Evolutionary conservation across 805 yeast genomes (phyloP), one percentile per base, ranked within the genome.

Genomic region (Monosporozyma solicola): DNA sequence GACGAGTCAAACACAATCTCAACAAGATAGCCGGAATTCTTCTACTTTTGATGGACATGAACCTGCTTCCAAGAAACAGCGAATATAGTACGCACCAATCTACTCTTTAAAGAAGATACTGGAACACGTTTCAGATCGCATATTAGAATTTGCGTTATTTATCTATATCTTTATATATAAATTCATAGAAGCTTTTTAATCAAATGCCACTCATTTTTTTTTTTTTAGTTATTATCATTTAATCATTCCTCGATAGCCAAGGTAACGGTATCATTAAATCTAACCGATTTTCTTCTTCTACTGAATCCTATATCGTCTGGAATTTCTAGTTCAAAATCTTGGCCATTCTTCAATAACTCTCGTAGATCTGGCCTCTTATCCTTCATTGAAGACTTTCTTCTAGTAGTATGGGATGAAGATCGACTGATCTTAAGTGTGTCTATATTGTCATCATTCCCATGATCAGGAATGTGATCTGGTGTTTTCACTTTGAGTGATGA

Each of bases 181-280:
- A 39, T 39, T 20, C 25, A 39, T 39, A 39, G 43, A 39, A 20
- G 3, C 43, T 20, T 39, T 27, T 29, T 16, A 29, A 45, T 29
- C 11, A 27, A 27, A 3, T 16, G 16, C 29, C 37, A 24, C 10
- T 45, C 37, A 45, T 29, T 29, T 45, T 2, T 45, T n/a, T 29
- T 31, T 27, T 45, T n/a, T 44, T 44, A 11, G 13, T 8, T 27
- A 25, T 22, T 43, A 24, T 25, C 13, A 15, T 20, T 2, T 47
- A 25, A 41, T 51, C 53, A 63, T 39, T 66, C 66, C 55, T 74
- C 72, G 9, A 68, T 69, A 6, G 79, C 80, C n/a, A 80, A 75
- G 35, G 76, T 70, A 9, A 83, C 87, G 54, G 75, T 74, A 53
- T 80, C 84, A 57, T 82, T 84, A 59, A 83, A 83, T 57, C 87